A percentile compares a stretch with the other conserved stretches of the same genome.
Evolutionary conservation across 306 rosid genomes (phyloP).

Genomic region (Begonia loranthoides): DNA sequence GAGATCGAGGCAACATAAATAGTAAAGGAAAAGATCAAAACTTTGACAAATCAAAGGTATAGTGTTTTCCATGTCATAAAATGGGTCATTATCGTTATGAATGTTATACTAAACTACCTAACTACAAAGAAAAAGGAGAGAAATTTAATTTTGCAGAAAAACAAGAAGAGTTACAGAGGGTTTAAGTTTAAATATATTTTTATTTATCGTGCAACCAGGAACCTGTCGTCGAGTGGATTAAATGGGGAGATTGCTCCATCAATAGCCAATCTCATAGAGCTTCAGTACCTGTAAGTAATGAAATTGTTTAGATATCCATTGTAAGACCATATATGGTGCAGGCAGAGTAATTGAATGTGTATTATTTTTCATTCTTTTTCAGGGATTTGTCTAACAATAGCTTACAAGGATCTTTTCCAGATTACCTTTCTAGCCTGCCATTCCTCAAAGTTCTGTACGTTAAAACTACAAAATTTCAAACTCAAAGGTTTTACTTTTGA

Average conservation of each 20-base stretch:
- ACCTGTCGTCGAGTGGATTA: not conserved
- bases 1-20: too few relatives aligned
- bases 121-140: too few relatives aligned
- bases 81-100: too few relatives aligned
- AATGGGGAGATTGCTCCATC: not conserved
- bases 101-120: too few relatives aligned
- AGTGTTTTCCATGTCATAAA: too few relatives aligned
- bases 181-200: too few relatives aligned
- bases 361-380: not conserved
- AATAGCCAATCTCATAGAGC: not conserved
- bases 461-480: not conserved
- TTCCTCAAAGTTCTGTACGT: not conserved
- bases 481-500: too few relatives aligned
- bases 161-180: too few relatives aligned
- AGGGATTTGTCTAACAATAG: slow-evolving; percentile 1
- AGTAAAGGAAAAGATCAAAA: too few relatives aligned
- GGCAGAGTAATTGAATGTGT: not conserved
- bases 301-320: not conserved
- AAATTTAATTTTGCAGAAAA: too few relatives aligned
- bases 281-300: not conserved
- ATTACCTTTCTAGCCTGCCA: not conserved
- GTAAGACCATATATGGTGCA: too few relatives aligned
- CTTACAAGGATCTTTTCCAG: not conserved
- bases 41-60: too few relatives aligned
- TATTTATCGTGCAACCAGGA: not conserved